Percentiles rank a stretch among this genome's conserved stretches.
phyloP scores from a whole-genome alignment of 176 grass and related monocot species.

The Alopecurus myosuroides region DNA sequence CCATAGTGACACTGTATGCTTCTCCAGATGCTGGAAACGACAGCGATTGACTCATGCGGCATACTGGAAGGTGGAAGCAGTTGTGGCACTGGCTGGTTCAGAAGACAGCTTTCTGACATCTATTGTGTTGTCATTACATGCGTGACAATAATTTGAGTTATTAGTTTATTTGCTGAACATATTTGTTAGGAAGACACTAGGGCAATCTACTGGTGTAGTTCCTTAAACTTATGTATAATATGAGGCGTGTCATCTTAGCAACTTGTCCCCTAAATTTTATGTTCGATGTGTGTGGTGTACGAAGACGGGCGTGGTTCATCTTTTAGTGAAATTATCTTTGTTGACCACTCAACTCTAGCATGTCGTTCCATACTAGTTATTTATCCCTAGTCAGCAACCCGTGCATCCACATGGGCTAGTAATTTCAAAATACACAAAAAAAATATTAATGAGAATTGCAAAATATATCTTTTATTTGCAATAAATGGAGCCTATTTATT shows the following conservation, averaged over 20 bases:
- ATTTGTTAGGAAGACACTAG: conserved; percentile 1
- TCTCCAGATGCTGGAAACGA: conserved; percentile 36
- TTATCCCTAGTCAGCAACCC: no score
- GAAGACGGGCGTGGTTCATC: background rate
- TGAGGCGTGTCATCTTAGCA: conserved; percentile 1
- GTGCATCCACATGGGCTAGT: no score
- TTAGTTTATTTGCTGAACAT: background rate
- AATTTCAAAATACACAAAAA: no score
- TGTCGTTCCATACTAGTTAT: no score
- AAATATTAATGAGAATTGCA: no score
- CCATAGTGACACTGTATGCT: conserved; percentile 1
- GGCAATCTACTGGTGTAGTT: background rate
- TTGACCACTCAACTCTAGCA: no score
- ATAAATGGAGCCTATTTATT: no score
- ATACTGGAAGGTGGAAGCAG: conserved; percentile 2
- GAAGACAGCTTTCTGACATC: conserved; percentile 13
- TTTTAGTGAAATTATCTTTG: background rate
- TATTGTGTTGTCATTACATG: background rate
- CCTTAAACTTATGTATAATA: conserved; percentile 17
- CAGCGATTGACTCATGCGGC: background rate
- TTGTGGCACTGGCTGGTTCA: conserved; percentile 28
- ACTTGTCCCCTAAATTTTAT: background rate
- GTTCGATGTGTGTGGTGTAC: background rate
- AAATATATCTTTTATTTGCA: no score
- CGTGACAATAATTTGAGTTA: background rate